Evolutionary conservation across 805 yeast species (phyloP).

Genomic region (Zygotorulaspora danielsina): DNA sequence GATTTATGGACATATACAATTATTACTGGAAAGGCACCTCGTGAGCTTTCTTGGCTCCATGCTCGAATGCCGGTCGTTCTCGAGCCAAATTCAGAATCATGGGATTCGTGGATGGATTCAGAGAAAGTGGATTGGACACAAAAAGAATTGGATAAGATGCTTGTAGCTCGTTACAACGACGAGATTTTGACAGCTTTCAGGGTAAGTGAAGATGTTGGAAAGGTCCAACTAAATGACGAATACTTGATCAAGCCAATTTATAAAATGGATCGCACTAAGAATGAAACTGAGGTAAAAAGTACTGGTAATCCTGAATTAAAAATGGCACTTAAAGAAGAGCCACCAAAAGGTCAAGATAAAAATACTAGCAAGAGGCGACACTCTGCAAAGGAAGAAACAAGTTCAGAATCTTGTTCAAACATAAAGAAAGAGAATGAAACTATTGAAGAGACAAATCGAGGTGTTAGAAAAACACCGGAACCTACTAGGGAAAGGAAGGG

Average conservation of each 20-base stretch:
- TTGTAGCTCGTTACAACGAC: conserved; percentile 38
- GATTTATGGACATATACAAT: conserved; percentile 55
- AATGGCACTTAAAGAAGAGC: too few relatives aligned
- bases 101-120: conserved; percentile 60
- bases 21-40: conserved; percentile 67
- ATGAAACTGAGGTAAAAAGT: not conserved
- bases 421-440: too few relatives aligned
- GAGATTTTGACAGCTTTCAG: conserved; percentile 46
- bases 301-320: too few relatives aligned
- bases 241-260: conserved; percentile 32
- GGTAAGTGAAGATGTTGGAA: conserved; percentile 65
- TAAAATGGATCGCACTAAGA: conserved; percentile 13
- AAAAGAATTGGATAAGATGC: conserved; percentile 37
- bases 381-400: too few relatives aligned
- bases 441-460: too few relatives aligned
- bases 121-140: conserved; percentile 37
- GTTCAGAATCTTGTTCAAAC: too few relatives aligned
- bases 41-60: conserved; percentile 64
- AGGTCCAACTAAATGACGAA: conserved; percentile 44
- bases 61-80: conserved; percentile 72
- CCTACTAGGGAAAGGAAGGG: too few relatives aligned
- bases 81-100: conserved; percentile 51
- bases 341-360: too few relatives aligned
- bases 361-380: too few relatives aligned
- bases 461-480: too few relatives aligned